These are phyloP conservation scores for Acanthamoeba healyi DNA, from an alignment of 208 protist genomes.

Conservation along the genomic window DNA sequence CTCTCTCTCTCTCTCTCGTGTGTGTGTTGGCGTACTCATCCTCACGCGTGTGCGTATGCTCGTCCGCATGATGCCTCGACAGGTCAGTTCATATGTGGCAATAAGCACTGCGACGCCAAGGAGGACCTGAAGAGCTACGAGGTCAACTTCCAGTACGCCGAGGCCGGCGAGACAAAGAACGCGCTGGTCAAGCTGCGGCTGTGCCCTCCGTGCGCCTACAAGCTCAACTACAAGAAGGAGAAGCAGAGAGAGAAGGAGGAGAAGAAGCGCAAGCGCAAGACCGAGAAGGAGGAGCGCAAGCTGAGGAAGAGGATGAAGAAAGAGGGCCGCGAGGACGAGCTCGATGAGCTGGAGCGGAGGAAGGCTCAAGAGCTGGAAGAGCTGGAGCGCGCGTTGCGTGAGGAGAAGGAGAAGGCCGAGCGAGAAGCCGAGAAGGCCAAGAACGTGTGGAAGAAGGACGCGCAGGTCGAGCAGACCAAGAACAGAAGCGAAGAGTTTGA, in stretches of 20 bases:
- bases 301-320: conserved; percentile 46
- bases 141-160: conserved; percentile 78
- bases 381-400: not conserved
- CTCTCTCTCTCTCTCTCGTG: too few species aligned
- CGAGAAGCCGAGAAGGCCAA: conserved; percentile 9
- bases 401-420: conserved; percentile 17
- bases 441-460: conserved; percentile 64
- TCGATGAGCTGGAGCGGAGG: conserved; percentile 3
- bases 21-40: too few species aligned
- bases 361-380: conserved; percentile 17
- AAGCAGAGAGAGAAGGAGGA: conserved; percentile 69
- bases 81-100: conserved; percentile 74
- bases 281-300: conserved; percentile 65
- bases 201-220: conserved; percentile 77
- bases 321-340: conserved; percentile 63
- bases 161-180: conserved; percentile 78
- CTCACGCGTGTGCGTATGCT: too few species aligned
- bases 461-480: conserved; percentile 51
- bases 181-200: conserved; percentile 81
- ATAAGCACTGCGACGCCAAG: conserved; percentile 56
- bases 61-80: too few species aligned
- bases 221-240: conserved; percentile 78
- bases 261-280: conserved; percentile 42
- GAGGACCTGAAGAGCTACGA: conserved; percentile 75
- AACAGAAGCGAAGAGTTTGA: conserved; percentile 71